Percentiles rank a stretch among this genome's conserved stretches.
These are phyloP conservation scores for Lyophyllum decastes DNA, from an alignment of 768 basidiomycete genomes.

Conservation along the genomic window DNA sequence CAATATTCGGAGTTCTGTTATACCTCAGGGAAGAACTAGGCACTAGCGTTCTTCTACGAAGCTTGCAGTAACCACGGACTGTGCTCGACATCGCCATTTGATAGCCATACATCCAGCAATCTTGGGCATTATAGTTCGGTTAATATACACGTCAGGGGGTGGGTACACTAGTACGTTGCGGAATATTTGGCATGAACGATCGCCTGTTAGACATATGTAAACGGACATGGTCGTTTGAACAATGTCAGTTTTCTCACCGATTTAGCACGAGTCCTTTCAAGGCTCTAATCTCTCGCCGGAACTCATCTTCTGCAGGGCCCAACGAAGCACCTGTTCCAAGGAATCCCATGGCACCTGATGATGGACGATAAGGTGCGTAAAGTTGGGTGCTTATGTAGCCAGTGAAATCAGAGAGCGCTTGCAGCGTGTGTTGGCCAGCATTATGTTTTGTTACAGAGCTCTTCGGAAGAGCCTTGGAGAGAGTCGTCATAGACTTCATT, in stretches of 20 bases:
- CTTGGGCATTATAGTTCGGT: neutral
- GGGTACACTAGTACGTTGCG: conserved; percentile 18
- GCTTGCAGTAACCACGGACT: too few relatives aligned
- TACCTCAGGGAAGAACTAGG: too few relatives aligned
- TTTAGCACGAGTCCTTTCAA: conserved; percentile 81
- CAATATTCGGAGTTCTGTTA: too few relatives aligned
- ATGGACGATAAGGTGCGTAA: conserved; percentile 50
- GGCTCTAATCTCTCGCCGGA: conserved; percentile 72
- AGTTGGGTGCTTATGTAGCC: conserved; percentile 79
- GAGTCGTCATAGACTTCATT: conserved; percentile 33
- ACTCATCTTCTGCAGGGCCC: conserved; percentile 61
- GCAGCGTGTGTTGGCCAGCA: conserved; percentile 60
- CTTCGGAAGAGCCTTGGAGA: conserved; percentile 40
- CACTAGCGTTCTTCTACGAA: too few relatives aligned
- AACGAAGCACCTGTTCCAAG: conserved; percentile 22
- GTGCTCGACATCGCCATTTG: too few relatives aligned
- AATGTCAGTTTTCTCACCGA: conserved; percentile 41
- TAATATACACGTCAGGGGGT: neutral
- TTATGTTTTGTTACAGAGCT: conserved; percentile 29
- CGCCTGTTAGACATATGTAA: conserved; percentile 26
- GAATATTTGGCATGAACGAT: conserved; percentile 39
- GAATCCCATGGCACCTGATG: conserved; percentile 27
- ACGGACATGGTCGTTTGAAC: neutral
- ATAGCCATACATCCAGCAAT: too few relatives aligned
- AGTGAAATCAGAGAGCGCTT: conserved; percentile 70